phyloP scores from a whole-genome alignment of 2,329 filamentous ascomycete species.

The Pyricularia pennisetigena region DNA sequence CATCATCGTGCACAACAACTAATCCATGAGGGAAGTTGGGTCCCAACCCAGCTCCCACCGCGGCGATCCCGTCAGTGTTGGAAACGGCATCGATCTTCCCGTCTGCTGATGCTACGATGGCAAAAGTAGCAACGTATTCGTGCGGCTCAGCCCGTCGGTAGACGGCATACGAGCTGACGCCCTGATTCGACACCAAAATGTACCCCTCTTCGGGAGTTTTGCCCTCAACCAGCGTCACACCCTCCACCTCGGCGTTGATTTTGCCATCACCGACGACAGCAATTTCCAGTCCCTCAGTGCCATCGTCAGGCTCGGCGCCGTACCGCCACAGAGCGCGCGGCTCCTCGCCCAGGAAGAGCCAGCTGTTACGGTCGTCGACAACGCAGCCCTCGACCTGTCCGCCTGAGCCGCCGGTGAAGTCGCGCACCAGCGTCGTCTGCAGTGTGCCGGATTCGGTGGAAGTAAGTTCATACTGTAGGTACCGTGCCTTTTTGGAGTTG shows the following conservation, averaged over 20 bases:
- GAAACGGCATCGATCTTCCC: constrained; percentile 36
- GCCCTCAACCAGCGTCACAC: constrained; percentile 39
- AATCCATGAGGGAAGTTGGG: constrained; percentile 30
- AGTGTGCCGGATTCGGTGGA: constrained; percentile 26
- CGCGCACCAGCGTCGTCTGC: constrained; percentile 35
- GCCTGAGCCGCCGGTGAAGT: constrained; percentile 38
- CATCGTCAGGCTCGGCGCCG: constrained; percentile 34
- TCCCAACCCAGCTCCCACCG: constrained; percentile 32
- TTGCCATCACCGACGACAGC: constrained; percentile 31
- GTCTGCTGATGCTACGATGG: constrained; percentile 28
- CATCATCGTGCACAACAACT: constrained; percentile 42
- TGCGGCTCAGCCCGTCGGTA: constrained; percentile 38
- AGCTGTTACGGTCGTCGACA: constrained; percentile 38
- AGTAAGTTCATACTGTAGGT: constrained; percentile 41
- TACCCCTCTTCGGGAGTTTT: constrained; percentile 31
- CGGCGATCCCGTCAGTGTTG: constrained; percentile 42
- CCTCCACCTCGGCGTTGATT: constrained; percentile 43
- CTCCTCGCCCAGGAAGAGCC: constrained; percentile 41
- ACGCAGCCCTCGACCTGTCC: constrained; percentile 46
- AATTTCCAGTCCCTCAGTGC: constrained; percentile 21
- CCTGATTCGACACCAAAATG: constrained; percentile 41
- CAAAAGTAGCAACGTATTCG: constrained; percentile 37
- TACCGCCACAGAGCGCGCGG: constrained; percentile 41
- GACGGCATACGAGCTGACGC: constrained; percentile 41
- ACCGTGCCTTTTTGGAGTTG: constrained; percentile 42